Conservation (phyloP, 1,139 yeast genomes). For the Yamadazyma atmosphaerica region DNA sequence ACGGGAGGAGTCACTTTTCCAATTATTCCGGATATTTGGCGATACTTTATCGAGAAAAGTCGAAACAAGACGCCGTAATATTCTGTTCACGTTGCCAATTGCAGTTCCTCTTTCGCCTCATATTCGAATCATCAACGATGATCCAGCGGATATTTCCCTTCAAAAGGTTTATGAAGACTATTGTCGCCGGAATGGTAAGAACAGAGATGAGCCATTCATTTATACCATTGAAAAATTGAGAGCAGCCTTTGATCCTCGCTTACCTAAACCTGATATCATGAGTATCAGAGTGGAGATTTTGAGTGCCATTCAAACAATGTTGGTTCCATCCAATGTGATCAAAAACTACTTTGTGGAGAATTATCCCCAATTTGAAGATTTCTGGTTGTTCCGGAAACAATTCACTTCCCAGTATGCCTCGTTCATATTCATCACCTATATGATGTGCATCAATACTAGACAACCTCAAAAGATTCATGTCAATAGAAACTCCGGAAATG, state of each 20-base stretch:
- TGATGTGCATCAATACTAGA: constrained; percentile 92
- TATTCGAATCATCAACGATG: constrained; percentile 87
- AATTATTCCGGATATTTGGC: constrained; percentile 83
- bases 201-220: constrained; percentile 87
- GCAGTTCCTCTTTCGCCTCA: constrained; percentile 96
- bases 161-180: constrained; percentile 87
- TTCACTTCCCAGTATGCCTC: constrained; percentile 97
- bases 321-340: constrained; percentile 84
- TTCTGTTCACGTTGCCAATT: constrained; percentile 83
- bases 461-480: constrained; percentile 93
- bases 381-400: constrained; percentile 96
- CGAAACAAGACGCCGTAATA: constrained; percentile 82
- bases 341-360: constrained; percentile 63
- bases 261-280: constrained; percentile 89
- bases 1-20: constrained; percentile 93
- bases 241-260: constrained; percentile 89
- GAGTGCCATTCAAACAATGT: constrained; percentile 81
- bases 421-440: constrained; percentile 85
- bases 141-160: constrained; percentile 73
- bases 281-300: constrained; percentile 89
- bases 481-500: constrained; percentile 79
- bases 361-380: constrained; percentile 83
- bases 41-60: constrained; percentile 78
- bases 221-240: constrained; percentile 84
- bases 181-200: constrained; percentile 72